Conservation (phyloP, 2,329 filamentous ascomycete genomes). For the Alternaria angustiovoidea region DNA sequence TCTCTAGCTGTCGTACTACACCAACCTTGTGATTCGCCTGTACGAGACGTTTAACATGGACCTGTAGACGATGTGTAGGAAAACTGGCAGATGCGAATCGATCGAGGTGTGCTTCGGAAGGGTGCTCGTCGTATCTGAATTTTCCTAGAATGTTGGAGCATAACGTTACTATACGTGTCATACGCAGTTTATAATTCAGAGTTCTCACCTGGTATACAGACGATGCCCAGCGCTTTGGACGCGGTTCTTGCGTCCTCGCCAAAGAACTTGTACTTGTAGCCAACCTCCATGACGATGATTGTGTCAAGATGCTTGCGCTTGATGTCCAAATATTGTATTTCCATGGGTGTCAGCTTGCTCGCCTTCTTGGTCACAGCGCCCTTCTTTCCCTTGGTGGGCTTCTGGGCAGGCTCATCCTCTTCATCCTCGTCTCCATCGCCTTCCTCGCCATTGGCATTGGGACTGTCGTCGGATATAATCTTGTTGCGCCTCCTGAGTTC, state of each 20-base stretch:
- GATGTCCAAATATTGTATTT: slow-evolving; percentile 91
- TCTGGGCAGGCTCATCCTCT: slow-evolving; percentile 63
- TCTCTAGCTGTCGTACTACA: slow-evolving; percentile 92
- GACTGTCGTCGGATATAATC: slow-evolving; percentile 63
- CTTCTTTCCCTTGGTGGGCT: slow-evolving; percentile 59
- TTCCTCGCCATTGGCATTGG: slow-evolving; percentile 58
- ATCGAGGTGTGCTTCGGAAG: slow-evolving; percentile 87
- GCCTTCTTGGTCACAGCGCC: slow-evolving; percentile 70
- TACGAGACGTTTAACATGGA: slow-evolving; percentile 93
- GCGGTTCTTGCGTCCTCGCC: slow-evolving; percentile 92
- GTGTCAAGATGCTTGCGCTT: slow-evolving; percentile 92
- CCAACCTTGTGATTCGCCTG: slow-evolving; percentile 95
- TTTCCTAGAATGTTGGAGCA: slow-evolving; percentile 80
- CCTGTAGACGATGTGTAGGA: slow-evolving; percentile 86
- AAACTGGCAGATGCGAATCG: slow-evolving; percentile 96
- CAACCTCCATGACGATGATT: slow-evolving; percentile 89
- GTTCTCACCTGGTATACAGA: slow-evolving; percentile 79
- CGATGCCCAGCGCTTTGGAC: slow-evolving; percentile 89
- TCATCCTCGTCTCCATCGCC: slow-evolving; percentile 65
- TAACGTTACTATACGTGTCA: slow-evolving; percentile 62
- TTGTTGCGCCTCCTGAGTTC: slow-evolving; percentile 69
- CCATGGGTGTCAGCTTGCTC: slow-evolving; percentile 90
- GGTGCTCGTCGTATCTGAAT: slow-evolving; percentile 85
- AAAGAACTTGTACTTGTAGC: slow-evolving; percentile 98
- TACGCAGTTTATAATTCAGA: neutral